Evolutionary conservation across 345 rosid species (phyloP).

Genomic region (Syzygium oleosum): DNA sequence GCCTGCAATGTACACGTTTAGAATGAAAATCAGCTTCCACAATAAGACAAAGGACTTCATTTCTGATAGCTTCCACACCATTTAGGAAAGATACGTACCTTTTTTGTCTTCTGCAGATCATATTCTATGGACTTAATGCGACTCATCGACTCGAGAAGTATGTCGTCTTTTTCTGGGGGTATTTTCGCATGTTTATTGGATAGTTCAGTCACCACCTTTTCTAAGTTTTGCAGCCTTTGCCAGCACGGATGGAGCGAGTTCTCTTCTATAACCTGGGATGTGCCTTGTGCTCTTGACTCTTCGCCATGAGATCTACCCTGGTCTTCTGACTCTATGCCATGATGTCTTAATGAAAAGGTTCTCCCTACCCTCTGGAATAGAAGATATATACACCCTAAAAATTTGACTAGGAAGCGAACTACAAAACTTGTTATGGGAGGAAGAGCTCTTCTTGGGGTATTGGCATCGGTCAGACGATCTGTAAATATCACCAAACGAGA

Average conservation of each 20-base stretch:
- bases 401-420: constrained; percentile 32
- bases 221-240: constrained; percentile 76
- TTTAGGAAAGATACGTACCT: constrained; percentile 25
- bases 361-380: constrained; percentile 35
- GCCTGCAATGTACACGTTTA: constrained; percentile 33
- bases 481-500: constrained; percentile 15
- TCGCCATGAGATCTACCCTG: constrained; percentile 20
- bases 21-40: neutral
- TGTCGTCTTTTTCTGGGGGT: constrained; percentile 87
- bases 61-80: neutral
- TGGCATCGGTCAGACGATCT: constrained; percentile 29
- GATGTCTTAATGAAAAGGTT: constrained; percentile 16
- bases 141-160: constrained; percentile 69
- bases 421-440: constrained; percentile 19
- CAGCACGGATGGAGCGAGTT: constrained; percentile 62
- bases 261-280: constrained; percentile 29
- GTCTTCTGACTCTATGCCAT: constrained; percentile 24
- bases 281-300: constrained; percentile 25
- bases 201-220: constrained; percentile 60
- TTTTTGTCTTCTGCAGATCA: constrained; percentile 87
- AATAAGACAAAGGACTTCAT: neutral
- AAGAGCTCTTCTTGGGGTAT: constrained; percentile 15
- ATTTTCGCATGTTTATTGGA: constrained; percentile 51
- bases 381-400: constrained; percentile 42
- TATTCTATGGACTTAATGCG: constrained; percentile 78